Evolutionary conservation across 306 rosid genomes (phyloP).

Genomic region (Echinosophora koreensis): DNA sequence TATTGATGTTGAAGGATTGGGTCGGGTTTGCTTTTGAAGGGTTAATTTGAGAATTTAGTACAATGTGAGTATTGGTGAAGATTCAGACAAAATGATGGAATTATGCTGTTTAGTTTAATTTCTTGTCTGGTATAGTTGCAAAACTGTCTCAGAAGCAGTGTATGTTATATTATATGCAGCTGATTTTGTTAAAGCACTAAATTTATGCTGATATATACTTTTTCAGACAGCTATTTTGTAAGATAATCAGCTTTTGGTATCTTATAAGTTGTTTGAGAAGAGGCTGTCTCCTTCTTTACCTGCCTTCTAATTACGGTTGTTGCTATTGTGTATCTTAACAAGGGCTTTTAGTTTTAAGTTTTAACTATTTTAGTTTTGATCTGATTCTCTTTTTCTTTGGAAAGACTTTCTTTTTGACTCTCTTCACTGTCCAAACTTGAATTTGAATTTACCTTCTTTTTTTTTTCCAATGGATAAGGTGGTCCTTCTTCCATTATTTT

Average conservation of each 20-base stretch:
- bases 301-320: slow-evolving; percentile 40
- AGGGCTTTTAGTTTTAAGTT: slow-evolving; percentile 49
- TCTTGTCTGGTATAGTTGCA: slow-evolving; percentile 55
- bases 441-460: slow-evolving; percentile 33
- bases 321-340: slow-evolving; percentile 37
- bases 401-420: slow-evolving; percentile 31
- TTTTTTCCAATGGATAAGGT: slow-evolving; percentile 42
- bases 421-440: slow-evolving; percentile 37
- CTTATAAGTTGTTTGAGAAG: slow-evolving; percentile 55
- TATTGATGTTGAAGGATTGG: slow-evolving; percentile 61
- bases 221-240: slow-evolving; percentile 50
- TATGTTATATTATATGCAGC: slow-evolving; percentile 47
- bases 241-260: slow-evolving; percentile 56
- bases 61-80: slow-evolving; percentile 64
- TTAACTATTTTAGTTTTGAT: slow-evolving; percentile 41
- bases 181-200: slow-evolving; percentile 47
- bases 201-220: slow-evolving; percentile 20
- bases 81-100: slow-evolving; percentile 59
- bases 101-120: slow-evolving; percentile 48
- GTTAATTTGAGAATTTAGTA: slow-evolving; percentile 48
- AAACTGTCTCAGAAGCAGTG: slow-evolving; percentile 57
- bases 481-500: slow-evolving; percentile 43
- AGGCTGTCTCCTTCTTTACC: slow-evolving; percentile 54
- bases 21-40: slow-evolving; percentile 54
- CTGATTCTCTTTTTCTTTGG: slow-evolving; percentile 37